phyloP scores from a whole-genome alignment of 331 rosid species.

The Erythrophleum ivorense region DNA sequence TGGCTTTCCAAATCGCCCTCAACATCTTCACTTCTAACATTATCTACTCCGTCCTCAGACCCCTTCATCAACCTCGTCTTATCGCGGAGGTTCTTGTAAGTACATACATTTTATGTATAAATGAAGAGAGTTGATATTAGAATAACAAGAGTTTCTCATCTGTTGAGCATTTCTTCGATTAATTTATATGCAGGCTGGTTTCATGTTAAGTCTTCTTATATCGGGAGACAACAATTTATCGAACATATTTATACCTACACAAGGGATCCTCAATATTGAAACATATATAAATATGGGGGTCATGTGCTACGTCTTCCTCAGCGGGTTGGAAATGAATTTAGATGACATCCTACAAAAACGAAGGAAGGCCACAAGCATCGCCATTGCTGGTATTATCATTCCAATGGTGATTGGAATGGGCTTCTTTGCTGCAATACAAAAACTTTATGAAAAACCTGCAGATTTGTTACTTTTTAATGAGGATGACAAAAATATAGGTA shows the following conservation, averaged over 20 bases:
- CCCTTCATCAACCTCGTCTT: slow-evolving; percentile 46
- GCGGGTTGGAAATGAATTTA: slow-evolving; percentile 66
- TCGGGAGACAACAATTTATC: not conserved
- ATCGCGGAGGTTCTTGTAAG: slow-evolving; percentile 59
- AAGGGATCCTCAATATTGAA: slow-evolving; percentile 45
- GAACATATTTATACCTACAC: slow-evolving; percentile 25
- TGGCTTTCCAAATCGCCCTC: not conserved
- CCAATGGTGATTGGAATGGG: slow-evolving; percentile 47
- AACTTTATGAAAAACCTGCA: not conserved
- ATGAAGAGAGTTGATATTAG: not conserved
- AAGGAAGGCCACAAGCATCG: slow-evolving; percentile 52
- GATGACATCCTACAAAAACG: slow-evolving; percentile 42
- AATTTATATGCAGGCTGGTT: slow-evolving; percentile 55
- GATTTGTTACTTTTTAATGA: fast-evolving
- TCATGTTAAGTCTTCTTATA: slow-evolving; percentile 46
- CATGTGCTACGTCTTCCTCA: slow-evolving; percentile 59
- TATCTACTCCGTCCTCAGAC: not conserved
- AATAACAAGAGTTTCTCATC: not conserved
- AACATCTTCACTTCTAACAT: not conserved
- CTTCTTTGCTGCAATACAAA: slow-evolving; percentile 1
- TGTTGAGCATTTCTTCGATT: not conserved
- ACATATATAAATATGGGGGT: slow-evolving; percentile 54
- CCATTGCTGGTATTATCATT: slow-evolving; percentile 54
- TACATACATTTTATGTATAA: not conserved
- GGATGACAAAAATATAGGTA: not conserved